Conservation (phyloP, 2,329 filamentous ascomycete genomes). For the Pseudocercospora musae region DNA sequence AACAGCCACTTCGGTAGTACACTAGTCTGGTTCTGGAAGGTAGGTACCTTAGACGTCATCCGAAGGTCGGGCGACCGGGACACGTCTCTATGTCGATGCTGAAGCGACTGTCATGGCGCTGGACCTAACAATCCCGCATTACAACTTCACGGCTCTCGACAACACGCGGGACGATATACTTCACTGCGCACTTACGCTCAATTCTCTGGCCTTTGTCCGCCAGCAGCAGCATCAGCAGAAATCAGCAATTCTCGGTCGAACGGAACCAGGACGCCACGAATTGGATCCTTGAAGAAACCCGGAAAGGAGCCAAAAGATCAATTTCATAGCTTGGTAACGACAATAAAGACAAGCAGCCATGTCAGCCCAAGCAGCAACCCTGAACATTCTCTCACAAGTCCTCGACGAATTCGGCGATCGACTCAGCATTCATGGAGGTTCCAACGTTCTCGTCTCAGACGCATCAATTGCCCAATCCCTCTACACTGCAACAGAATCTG, state of each 20-base stretch:
- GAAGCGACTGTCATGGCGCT: background rate
- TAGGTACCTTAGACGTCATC: background rate
- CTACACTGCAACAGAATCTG: constrained; percentile 18
- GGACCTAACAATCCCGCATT: background rate
- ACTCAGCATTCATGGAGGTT: constrained; percentile 23
- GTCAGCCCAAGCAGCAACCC: constrained; percentile 8
- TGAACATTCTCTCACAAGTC: constrained; percentile 18
- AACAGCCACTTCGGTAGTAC: background rate
- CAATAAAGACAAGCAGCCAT: background rate
- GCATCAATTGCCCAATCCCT: constrained; percentile 21
- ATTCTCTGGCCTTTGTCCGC: background rate
- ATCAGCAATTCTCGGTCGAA: background rate
- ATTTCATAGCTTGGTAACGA: background rate
- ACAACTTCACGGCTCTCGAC: background rate
- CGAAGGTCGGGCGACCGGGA: background rate
- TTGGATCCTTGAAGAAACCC: background rate
- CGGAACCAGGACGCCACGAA: background rate
- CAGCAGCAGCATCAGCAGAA: background rate
- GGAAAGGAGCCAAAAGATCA: background rate
- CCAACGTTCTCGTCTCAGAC: constrained; percentile 25
- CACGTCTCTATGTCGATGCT: background rate
- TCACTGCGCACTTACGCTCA: background rate
- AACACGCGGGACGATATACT: background rate
- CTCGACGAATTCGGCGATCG: constrained; percentile 21
- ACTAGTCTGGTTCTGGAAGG: background rate